Percentiles rank a stretch among this genome's conserved stretches.
These are phyloP conservation scores for Cladosporium sphaerospermum DNA, from an alignment of 2,329 filamentous ascomycete species.

Conservation along the genomic window DNA sequence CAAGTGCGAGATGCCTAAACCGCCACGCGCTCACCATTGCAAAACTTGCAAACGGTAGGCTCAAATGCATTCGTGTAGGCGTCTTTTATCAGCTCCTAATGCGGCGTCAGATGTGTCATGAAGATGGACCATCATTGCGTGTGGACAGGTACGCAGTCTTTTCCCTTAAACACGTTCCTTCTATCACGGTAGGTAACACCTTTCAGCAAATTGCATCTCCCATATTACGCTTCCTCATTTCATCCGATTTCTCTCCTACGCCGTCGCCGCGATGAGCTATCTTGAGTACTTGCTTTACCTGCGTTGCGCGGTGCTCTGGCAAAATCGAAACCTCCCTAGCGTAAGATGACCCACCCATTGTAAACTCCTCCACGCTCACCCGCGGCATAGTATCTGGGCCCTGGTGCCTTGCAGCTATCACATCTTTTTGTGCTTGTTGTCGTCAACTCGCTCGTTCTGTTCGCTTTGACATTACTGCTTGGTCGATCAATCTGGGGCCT, in stretches of 20 bases:
- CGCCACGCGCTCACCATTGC: conserved; percentile 75
- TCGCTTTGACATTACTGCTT: conserved; percentile 61
- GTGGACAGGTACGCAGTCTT: conserved; percentile 53
- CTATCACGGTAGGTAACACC: conserved; percentile 26
- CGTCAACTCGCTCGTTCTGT: conserved; percentile 52
- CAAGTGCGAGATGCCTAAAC: conserved; percentile 69
- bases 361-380: neutral
- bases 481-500: conserved; percentile 57
- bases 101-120: conserved; percentile 47
- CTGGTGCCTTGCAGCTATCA: conserved; percentile 52
- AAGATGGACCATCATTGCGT: conserved; percentile 86
- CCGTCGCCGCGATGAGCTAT: conserved; percentile 57
- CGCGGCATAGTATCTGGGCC: conserved; percentile 58
- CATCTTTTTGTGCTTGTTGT: conserved; percentile 56
- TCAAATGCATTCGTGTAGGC: neutral
- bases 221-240: conserved; percentile 79
- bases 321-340: conserved; percentile 59
- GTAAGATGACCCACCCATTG: conserved; percentile 34
- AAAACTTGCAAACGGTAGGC: conserved; percentile 60
- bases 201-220: conserved; percentile 64
- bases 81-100: neutral
- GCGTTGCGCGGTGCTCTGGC: conserved; percentile 57
- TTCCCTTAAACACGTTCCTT: conserved; percentile 14
- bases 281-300: conserved; percentile 56
- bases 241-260: conserved; percentile 67